phyloP scores from a whole-genome alignment of 2,329 filamentous ascomycete genomes.

The Fusarium zealandicum region DNA sequence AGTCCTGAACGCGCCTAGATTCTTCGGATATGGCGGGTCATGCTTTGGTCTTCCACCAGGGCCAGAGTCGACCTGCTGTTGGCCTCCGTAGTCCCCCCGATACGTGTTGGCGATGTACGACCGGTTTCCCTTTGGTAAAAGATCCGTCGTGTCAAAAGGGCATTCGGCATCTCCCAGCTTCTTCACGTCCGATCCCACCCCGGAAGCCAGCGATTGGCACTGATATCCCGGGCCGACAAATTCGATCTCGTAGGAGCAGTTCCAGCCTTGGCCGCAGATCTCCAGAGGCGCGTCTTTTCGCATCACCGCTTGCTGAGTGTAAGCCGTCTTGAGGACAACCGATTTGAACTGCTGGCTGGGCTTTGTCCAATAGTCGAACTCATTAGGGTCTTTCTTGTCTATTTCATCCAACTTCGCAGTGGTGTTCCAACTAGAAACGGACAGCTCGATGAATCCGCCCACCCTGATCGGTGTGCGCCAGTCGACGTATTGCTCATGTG shows the following conservation, averaged over 20 bases:
- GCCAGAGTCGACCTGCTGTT: conserved; percentile 16
- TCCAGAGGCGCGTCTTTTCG: conserved; percentile 20
- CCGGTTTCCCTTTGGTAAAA: conserved; percentile 32
- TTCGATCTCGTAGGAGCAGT: conserved; percentile 33
- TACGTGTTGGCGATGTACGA: conserved; percentile 33
- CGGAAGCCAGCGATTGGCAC: conserved; percentile 28
- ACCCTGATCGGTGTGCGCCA: conserved; percentile 23
- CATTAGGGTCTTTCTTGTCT: conserved; percentile 14
- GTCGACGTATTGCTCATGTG: conserved; percentile 27
- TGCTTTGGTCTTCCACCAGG: conserved; percentile 21
- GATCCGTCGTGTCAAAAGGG: conserved; percentile 30
- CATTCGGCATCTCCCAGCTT: conserved; percentile 25
- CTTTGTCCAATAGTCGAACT: conserved; percentile 36
- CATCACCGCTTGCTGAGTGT: conserved; percentile 29
- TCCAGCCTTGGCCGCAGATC: conserved; percentile 38
- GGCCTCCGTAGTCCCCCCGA: conserved; percentile 31
- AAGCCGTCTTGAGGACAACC: conserved; percentile 32
- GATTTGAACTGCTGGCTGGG: conserved; percentile 29
- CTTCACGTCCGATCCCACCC: conserved; percentile 16
- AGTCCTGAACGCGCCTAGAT: conserved; percentile 34
- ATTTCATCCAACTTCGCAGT: conserved; percentile 3
- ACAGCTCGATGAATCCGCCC: conserved; percentile 22
- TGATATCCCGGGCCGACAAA: conserved; percentile 37
- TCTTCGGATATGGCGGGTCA: conserved; percentile 29
- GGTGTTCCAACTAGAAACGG: conserved; percentile 33